Percentiles rank a stretch among this genome's conserved stretches.
These are phyloP conservation scores for Dictyostelium intermedium DNA, from an alignment of 78 protist genomes.

Conservation along the genomic window DNA sequence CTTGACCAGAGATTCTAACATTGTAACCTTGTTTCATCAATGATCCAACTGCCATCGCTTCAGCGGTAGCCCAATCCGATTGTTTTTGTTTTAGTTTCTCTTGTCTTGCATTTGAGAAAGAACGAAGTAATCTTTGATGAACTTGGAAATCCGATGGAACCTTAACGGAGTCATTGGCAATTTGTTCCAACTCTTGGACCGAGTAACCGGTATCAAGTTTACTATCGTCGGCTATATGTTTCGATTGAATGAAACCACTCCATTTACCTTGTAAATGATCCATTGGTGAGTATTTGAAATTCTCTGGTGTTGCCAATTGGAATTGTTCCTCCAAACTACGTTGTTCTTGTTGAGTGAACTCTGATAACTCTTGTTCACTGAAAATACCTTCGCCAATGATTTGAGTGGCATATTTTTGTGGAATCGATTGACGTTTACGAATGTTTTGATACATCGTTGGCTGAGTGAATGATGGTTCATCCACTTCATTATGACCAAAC, in stretches of 20 bases:
- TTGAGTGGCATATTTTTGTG: conserved; percentile 51
- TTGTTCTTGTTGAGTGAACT: conserved; percentile 35
- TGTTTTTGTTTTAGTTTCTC: conserved; percentile 47
- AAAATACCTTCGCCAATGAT: conserved; percentile 10
- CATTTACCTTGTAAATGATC: conserved; percentile 73
- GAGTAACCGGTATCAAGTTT: conserved; percentile 80
- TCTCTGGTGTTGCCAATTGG: conserved; percentile 2
- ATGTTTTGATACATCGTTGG: conserved; percentile 95
- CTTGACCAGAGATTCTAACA: conserved; percentile 93
- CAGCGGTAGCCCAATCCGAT: conserved; percentile 96
- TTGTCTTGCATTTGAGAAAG: conserved; percentile 42
- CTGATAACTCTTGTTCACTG: background rate
- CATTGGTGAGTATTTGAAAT: conserved; percentile 42
- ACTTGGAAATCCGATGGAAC: conserved; percentile 78
- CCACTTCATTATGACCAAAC: conserved; percentile 96
- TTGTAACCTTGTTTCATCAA: conserved; percentile 84
- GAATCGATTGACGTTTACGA: conserved; percentile 63
- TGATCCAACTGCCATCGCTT: conserved; percentile 94
- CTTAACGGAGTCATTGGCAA: conserved; percentile 40
- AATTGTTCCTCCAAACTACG: conserved; percentile 31
- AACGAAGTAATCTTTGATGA: conserved; percentile 69
- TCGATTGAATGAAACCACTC: conserved; percentile 41
- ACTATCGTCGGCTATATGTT: background rate
- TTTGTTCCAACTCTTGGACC: background rate
- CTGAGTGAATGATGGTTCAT: conserved; percentile 98